Conservation (phyloP, 2,329 filamentous ascomycete species). For the Alternaria alternata region DNA sequence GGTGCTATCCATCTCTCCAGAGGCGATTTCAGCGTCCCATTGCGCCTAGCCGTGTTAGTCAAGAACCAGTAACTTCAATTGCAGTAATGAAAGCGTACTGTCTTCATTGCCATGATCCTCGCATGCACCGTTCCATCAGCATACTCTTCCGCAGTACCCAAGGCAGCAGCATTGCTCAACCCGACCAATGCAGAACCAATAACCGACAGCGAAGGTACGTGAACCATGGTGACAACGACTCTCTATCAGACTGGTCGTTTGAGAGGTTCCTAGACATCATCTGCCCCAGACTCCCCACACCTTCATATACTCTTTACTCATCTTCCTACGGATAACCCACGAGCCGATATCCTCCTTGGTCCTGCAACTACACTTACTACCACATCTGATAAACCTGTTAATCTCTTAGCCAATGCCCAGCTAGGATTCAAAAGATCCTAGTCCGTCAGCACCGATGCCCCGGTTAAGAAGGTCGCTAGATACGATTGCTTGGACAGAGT, state of each 20-base stretch:
- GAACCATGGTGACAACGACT: slow-evolving; percentile 21
- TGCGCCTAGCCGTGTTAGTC: slow-evolving; percentile 27
- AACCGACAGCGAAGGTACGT: slow-evolving; percentile 17
- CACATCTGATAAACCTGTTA: background rate
- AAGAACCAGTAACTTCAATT: background rate
- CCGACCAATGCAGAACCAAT: slow-evolving; percentile 30
- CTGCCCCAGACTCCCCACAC: background rate
- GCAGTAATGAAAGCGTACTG: slow-evolving; percentile 17
- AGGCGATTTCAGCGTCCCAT: slow-evolving; percentile 36
- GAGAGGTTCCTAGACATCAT: background rate
- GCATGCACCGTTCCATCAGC: slow-evolving; percentile 46
- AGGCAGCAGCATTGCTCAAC: slow-evolving; percentile 30
- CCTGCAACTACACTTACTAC: background rate
- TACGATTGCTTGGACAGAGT: slow-evolving; percentile 5
- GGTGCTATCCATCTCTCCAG: slow-evolving; percentile 38
- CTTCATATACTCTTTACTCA: slow-evolving; percentile 3
- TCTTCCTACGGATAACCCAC: background rate
- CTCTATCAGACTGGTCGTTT: background rate
- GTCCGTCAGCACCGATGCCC: slow-evolving; percentile 1
- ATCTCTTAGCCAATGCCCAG: background rate
- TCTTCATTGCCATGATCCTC: slow-evolving; percentile 46
- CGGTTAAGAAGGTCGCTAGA: slow-evolving; percentile 21
- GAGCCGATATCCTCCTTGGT: slow-evolving; percentile 3
- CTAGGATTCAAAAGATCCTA: background rate
- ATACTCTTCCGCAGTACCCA: slow-evolving; percentile 42